phyloP scores from a whole-genome alignment of 2,329 filamentous ascomycete species.

The Tricladium varicosporioides region DNA sequence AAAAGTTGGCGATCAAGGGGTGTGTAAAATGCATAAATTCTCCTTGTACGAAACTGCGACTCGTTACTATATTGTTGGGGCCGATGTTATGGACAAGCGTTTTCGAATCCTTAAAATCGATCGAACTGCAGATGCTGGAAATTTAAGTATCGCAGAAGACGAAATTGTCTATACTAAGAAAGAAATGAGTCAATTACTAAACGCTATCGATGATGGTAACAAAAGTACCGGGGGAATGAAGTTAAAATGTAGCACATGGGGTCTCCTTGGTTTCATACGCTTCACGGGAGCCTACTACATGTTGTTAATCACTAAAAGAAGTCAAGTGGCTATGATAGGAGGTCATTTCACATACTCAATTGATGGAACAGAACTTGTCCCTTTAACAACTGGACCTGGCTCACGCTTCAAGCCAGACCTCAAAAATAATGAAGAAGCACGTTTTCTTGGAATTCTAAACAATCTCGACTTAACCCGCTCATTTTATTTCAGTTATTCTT shows the following conservation, averaged over 20 bases:
- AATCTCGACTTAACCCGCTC: constrained; percentile 87
- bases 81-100: constrained; percentile 82
- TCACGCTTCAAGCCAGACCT: constrained; percentile 73
- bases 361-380: constrained; percentile 88
- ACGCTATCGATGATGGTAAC: constrained; percentile 94
- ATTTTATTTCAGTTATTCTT: constrained; percentile 98
- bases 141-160: constrained; percentile 85
- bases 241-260: constrained; percentile 88
- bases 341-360: constrained; percentile 96
- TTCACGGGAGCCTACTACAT: constrained; percentile 98
- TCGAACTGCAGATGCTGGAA: constrained; percentile 74
- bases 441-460: constrained; percentile 84
- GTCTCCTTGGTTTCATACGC: constrained; percentile 88
- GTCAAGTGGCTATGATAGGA: constrained; percentile 92
- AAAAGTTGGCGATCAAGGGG: constrained; percentile 41
- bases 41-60: constrained; percentile 95
- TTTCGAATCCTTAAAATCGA: constrained; percentile 96
- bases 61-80: constrained; percentile 90
- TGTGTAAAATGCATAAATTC: constrained; percentile 84
- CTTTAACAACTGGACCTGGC: constrained; percentile 69
- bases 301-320: constrained; percentile 93
- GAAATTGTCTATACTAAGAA: constrained; percentile 90
- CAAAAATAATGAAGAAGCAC: constrained; percentile 79
- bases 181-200: constrained; percentile 90
- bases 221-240: constrained; percentile 86